Conservation (phyloP, 2,329 filamentous ascomycete genomes). For the Colletotrichum incanum region DNA sequence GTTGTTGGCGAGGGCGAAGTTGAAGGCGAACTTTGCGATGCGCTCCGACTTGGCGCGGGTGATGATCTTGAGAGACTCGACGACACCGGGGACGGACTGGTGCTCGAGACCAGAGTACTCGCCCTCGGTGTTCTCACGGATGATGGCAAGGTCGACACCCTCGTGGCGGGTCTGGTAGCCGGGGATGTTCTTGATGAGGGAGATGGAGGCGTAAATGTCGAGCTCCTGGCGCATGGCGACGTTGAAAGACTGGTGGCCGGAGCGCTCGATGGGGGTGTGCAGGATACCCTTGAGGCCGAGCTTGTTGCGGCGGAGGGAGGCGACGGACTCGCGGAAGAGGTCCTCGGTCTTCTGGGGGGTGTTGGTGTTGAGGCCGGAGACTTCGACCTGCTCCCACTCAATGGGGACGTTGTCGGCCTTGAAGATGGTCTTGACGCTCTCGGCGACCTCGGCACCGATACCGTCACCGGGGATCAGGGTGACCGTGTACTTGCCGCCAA, state of each 20-base stretch:
- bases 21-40: conserved; percentile 98
- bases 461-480: conserved; percentile 99
- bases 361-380: conserved; percentile 89
- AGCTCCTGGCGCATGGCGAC: conserved; percentile 99
- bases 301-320: conserved; percentile 98
- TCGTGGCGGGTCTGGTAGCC: conserved; percentile 98
- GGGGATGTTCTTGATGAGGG: conserved; percentile 99
- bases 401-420: conserved; percentile 99
- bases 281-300: conserved; percentile 98
- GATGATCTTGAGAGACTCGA: conserved; percentile 99
- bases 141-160: conserved; percentile 98
- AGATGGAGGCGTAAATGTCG: conserved; percentile 98
- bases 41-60: conserved; percentile 99
- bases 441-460: conserved; percentile 97
- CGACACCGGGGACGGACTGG: conserved; percentile 95
- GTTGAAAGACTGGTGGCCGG: conserved; percentile 99
- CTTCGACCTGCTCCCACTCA: conserved; percentile 98
- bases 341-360: conserved; percentile 88
- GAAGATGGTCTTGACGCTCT: conserved; percentile 99
- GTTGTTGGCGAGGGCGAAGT: conserved; percentile 98
- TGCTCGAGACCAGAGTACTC: conserved; percentile 99
- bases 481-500: conserved; percentile 99
- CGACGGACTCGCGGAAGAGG: conserved; percentile 94
- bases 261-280: conserved; percentile 96
- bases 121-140: conserved; percentile 99